Base-by-base conservation (phyloP, 768 basidiomycete species). In the Lenzites betulinus region DNA sequence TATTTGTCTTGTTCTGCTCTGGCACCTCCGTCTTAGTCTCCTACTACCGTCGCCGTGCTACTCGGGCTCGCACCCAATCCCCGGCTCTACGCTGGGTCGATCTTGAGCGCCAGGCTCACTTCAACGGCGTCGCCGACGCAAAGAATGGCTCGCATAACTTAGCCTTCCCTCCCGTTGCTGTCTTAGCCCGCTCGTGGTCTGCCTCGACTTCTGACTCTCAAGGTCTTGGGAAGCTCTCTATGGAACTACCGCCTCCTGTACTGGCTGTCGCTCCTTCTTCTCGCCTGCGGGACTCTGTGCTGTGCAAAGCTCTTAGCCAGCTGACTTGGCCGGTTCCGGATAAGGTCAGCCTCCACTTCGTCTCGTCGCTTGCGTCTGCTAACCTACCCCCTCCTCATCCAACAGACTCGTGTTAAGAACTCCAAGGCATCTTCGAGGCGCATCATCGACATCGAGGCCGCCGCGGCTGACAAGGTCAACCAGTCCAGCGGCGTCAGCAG, bases 241-340 rank as follows among this genome's bases (percentile, higher is more conserved):
- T 28, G 11, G 55, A 23, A 18, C 44, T 53, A 1, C 56, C 51
- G n/a, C 30, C 52, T n/a, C 55, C 61, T 22, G 55, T 26, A 1
- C 41, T 61, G 16, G 54, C 43, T 15, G 47, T 25, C 25, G 54
- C 35, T 8, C 39, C 50, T 25, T 52, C 55, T 23, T 62, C 51
- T 33, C 54, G 46, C 22, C 51, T 58, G 8, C 36, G 62, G 57
- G 57, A 63, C 57, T 63, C 62, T 23, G 52, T 63, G n/a, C 39
- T 63, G 9, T 58, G 62, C 43, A 54, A 33, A 30, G 52, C 30
- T 36, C 52, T 63, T 12, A 39, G 57, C n/a, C 52, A 47, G 35
- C 23, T 59, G 12, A 11, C 52, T 2, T 46, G n/a, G 26, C 25
- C 62, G 3, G 33, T 49, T 16, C 23, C 57, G 47, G 43, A 22